Percentiles rank a stretch among this genome's conserved stretches.
Conservation (phyloP, 2,329 filamentous ascomycete species). For the Fusarium camptoceras region DNA sequence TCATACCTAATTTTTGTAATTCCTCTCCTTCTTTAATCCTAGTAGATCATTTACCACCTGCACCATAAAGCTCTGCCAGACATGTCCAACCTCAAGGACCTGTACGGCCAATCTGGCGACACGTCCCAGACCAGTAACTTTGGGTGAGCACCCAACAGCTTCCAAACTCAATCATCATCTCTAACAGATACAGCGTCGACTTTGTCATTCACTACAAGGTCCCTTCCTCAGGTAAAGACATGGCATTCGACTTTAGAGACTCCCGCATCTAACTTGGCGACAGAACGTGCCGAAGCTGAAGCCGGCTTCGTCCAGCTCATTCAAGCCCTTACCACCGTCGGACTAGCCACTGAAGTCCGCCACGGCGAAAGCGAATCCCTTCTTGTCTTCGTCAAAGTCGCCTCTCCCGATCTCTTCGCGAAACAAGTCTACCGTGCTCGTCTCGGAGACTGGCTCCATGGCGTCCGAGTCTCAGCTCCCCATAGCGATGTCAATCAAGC, state of each 20-base stretch:
- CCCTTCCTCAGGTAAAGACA: conserved; percentile 69
- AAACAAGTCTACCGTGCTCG: conserved; percentile 87
- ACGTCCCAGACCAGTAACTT: conserved; percentile 54
- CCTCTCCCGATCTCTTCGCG: conserved; percentile 78
- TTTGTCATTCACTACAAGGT: conserved; percentile 88
- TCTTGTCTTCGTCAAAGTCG: conserved; percentile 84
- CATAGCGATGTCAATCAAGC: conserved; percentile 76
- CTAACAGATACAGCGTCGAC: conserved; percentile 72
- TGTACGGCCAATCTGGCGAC: conserved; percentile 49
- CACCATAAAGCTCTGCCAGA: conserved; percentile 8
- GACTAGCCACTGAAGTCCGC: conserved; percentile 89
- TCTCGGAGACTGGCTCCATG: conserved; percentile 93
- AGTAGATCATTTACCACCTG: conserved; percentile 11
- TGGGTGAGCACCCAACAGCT: conserved; percentile 50
- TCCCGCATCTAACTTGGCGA: conserved; percentile 8
- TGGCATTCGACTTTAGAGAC: neutral
- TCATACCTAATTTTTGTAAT: neutral
- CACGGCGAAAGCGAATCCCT: conserved; percentile 80
- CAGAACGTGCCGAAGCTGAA: conserved; percentile 77
- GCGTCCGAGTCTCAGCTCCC: conserved; percentile 82
- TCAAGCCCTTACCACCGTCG: conserved; percentile 78
- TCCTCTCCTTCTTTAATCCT: neutral
- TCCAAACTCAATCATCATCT: neutral
- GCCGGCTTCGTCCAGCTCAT: conserved; percentile 83
- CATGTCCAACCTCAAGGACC: conserved; percentile 52